Base-by-base conservation (phyloP, 768 basidiomycete genomes). In the Pleurotus citrinopileatus region DNA sequence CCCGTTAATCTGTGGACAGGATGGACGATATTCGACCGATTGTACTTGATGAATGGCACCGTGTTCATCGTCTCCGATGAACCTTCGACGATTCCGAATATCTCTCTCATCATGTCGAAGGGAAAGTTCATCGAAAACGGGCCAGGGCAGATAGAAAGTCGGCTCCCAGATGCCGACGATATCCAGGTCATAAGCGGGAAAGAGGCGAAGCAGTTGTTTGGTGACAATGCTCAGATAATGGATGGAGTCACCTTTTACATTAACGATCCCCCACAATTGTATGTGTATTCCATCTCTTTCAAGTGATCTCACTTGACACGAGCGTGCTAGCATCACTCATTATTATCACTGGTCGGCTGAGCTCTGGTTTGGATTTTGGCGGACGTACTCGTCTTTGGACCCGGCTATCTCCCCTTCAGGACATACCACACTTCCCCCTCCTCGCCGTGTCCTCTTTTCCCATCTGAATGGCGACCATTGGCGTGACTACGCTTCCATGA, bases 331-430 rank as follows among this genome's bases (percentile, higher is more conserved):
- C 70, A 79, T 96, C 53, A 89, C 88, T 1, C 94, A 96, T 68
- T 96, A 95, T 66, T 96, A 94, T 66, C 94, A 98, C 63, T 94
- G 90, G 83, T 83, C 88, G 27, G 94, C 94, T 3, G 94, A 98
- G 64, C 81, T 94, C 17, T 87, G 90, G 73, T 91, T 92, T 59
- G 94, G 94, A 36, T 82, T 95, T 60, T 96, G 94, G 94, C 81
- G 92, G 6, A 85, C 93, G 0, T 96, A 95, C 67, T 80, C 91
- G 28, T 84, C 90, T 2, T 73, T 96, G 9, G 92, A 94, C 65
- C 79, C 81, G 1, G 69, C 67, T 19, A 93, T 95, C 48, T 69
- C 83, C 2, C 59, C 80, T 0, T 70, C 77, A 42, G 93, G 91
- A 6, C 79, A 79, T 43, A 90, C 91, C 1, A 67, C 74, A 4